A percentile compares a stretch with the other conserved stretches of the same genome.
Evolutionary conservation across 2,329 filamentous ascomycete genomes (phyloP).

Genomic region (Diaporthe amygdali): DNA sequence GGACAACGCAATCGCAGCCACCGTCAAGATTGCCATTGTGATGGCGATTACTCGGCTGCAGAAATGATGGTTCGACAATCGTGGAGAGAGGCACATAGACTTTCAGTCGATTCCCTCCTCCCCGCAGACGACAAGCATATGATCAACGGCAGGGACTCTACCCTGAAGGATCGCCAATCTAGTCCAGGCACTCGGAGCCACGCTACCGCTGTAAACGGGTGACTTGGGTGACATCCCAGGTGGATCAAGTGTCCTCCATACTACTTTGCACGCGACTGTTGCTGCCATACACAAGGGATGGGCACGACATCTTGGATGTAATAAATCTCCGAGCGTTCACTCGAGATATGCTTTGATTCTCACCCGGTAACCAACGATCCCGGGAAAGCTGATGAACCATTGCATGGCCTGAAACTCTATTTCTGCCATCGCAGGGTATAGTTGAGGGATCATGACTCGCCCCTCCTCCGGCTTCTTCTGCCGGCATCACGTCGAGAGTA

Average conservation of each 20-base stretch:
- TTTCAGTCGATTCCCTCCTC: background rate
- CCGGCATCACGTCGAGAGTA: background rate
- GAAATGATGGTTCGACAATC: background rate
- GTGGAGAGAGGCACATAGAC: background rate
- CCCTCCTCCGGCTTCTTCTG: background rate
- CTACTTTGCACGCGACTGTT: background rate
- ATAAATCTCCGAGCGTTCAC: background rate
- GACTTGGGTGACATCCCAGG: background rate
- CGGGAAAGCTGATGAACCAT: conserved; percentile 2
- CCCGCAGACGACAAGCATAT: conserved; percentile 1
- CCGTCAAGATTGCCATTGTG: background rate
- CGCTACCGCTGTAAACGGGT: background rate
- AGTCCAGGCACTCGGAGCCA: background rate
- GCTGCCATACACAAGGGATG: background rate
- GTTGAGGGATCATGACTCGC: background rate
- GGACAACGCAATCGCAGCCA: background rate
- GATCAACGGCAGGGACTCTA: conserved; percentile 5
- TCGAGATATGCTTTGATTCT: background rate
- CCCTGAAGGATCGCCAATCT: conserved; percentile 7
- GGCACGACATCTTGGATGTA: background rate
- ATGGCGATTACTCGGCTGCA: background rate
- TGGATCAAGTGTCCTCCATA: background rate
- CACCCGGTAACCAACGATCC: background rate
- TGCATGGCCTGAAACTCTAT: conserved; percentile 12
- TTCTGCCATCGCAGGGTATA: background rate